A percentile compares a stretch with the other conserved stretches of the same genome.
Evolutionary conservation across 1,284 basidiomycete genomes (phyloP).

Genomic region (Golubevia sp.): DNA sequence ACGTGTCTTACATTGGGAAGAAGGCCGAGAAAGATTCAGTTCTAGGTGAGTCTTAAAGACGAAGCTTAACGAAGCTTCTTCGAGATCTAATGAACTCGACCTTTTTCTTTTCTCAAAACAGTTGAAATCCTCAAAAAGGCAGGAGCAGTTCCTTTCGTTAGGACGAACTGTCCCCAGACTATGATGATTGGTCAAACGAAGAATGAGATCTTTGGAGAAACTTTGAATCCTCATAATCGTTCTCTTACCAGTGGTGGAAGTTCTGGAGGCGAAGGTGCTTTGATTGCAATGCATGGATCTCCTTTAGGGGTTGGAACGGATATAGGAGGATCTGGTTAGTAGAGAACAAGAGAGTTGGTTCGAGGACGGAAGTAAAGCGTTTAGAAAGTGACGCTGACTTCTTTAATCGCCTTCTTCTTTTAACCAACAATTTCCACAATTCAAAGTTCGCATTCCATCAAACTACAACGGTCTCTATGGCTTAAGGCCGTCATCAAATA

Average conservation of each 20-base stretch:
- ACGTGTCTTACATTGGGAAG: constrained; percentile 71
- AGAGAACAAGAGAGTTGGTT: too few relatives aligned
- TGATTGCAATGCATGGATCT: constrained; percentile 67
- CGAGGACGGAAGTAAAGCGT: too few relatives aligned
- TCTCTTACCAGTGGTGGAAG: constrained; percentile 68
- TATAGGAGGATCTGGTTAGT: too few relatives aligned
- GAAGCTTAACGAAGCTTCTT: constrained; percentile 3
- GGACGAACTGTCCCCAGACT: constrained; percentile 75
- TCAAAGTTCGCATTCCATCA: constrained; percentile 68
- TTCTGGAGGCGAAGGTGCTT: constrained; percentile 72
- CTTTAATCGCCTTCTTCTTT: constrained; percentile 7
- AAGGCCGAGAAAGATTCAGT: constrained; percentile 66
- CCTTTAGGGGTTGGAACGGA: constrained; percentile 72
- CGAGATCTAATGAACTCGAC: constrained; percentile 2
- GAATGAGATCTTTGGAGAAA: constrained; percentile 72
- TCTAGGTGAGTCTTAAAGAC: background rate
- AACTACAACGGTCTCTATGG: constrained; percentile 73
- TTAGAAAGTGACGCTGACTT: constrained; percentile 65
- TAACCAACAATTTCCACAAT: constrained; percentile 66
- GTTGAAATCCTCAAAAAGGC: constrained; percentile 64
- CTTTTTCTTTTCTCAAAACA: background rate
- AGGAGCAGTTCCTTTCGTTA: constrained; percentile 74
- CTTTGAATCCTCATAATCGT: constrained; percentile 70
- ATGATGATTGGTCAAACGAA: constrained; percentile 62
- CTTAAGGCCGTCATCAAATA: constrained; percentile 72